A percentile compares a stretch with the other conserved stretches of the same genome.
Evolutionary conservation across 2,329 filamentous ascomycete genomes (phyloP).

Genomic region (Botrytis aclada): DNA sequence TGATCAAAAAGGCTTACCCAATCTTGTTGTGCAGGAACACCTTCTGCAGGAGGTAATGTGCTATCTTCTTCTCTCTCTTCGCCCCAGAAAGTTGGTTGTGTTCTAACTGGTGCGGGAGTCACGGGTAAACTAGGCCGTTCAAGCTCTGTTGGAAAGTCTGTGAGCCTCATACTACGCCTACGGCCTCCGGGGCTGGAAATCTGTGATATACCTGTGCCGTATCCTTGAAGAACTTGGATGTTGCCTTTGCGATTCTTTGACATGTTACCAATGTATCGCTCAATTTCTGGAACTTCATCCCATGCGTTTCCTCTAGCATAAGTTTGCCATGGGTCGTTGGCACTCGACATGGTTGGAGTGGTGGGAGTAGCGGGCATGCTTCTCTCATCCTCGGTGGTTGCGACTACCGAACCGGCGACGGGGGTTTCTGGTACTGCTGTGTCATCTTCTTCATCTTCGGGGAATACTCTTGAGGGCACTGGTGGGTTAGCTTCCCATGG

Average conservation of each 20-base stretch:
- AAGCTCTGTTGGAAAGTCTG: constrained; percentile 79
- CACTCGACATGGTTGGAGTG: constrained; percentile 48
- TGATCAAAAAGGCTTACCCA: constrained; percentile 76
- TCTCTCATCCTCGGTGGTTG: constrained; percentile 41
- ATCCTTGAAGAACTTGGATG: constrained; percentile 38
- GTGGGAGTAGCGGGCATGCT: constrained; percentile 45
- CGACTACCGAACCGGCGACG: constrained; percentile 40
- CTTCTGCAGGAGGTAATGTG: constrained; percentile 70
- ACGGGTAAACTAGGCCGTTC: constrained; percentile 88
- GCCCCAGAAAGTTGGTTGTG: constrained; percentile 63
- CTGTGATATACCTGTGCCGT: constrained; percentile 34
- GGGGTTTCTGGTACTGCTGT: constrained; percentile 28
- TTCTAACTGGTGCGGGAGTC: constrained; percentile 76
- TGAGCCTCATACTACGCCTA: constrained; percentile 62
- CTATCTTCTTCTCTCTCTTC: constrained; percentile 48
- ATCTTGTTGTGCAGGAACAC: constrained; percentile 81
- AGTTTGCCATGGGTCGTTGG: constrained; percentile 64
- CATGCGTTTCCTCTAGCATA: constrained; percentile 83
- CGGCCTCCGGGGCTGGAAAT: constrained; percentile 32
- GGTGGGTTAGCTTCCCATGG: constrained; percentile 79
- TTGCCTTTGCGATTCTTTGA: constrained; percentile 57
- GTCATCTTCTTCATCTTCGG: constrained; percentile 47
- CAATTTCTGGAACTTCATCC: constrained; percentile 88
- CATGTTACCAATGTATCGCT: constrained; percentile 77
- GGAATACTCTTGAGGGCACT: constrained; percentile 63